Base-by-base conservation (phyloP, 495 filamentous ascomycete species). In the Paragyromitra xinjiangensis region DNA sequence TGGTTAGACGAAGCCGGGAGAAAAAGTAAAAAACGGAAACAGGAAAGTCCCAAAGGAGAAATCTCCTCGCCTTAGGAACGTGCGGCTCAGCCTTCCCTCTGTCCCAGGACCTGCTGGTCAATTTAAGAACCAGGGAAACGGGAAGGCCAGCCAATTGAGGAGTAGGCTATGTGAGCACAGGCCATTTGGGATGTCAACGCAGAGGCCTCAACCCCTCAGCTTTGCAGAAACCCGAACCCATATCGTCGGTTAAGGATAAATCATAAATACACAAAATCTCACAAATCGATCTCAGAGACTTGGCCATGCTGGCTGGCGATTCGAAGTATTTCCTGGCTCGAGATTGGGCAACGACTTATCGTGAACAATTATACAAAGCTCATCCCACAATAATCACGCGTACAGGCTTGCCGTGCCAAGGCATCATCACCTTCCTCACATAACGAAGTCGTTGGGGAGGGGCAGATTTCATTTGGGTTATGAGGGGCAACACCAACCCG, bases 141-240 rank as follows among this genome's bases (percentile, higher is more conserved):
- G 64, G 53, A 74, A 34, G 53, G 51, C 70, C 70, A 73, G 61
- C 71, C 64, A 74, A 74, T 74, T 69, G 42, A 59, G 51, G 71
- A 45, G 71, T 68, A 74, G 71, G 22, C 55, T 37, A 26, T 59
- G 51, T 61, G 53, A 50, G 71, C 71, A 74, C 71, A 74, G 71
- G 29, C 71, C 71, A 74, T 53, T 69, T 58, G 50, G 8, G 39
- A 59, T 56, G 62, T 73, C 50, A 67, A n/a, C 50, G 62, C 63
- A 69, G 64, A 74, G 53, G 53, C 71, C 71, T 55, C 51, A 68
- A 73, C 34, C 56, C 48, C 39, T 19, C 51, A 26, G 58, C 26
- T 39, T 48, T 39, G 39, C 26, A 12, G 40, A 45, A 73, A 53
- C 51, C 37, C 51, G 34, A 73, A 69, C 39, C 64, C 48, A 55